Conservation (phyloP, 2,329 filamentous ascomycete genomes). For the Boeremia lycopersici region DNA sequence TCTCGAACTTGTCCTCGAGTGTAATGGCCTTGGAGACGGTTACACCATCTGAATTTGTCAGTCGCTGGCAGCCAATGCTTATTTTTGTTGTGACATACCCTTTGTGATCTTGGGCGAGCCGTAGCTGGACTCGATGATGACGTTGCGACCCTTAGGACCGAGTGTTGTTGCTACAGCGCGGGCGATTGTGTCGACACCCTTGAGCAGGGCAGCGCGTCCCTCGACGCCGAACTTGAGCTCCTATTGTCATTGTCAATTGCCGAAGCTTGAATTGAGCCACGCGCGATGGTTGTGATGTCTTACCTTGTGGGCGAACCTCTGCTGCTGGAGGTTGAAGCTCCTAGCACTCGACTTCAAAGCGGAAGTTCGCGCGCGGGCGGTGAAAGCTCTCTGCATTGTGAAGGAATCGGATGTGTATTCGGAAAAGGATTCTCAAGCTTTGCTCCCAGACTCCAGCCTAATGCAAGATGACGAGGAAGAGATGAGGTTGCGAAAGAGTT, state of each 20-base stretch:
- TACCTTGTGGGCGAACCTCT: conserved; percentile 98
- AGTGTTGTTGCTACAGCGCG: conserved; percentile 95
- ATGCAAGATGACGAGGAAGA: conserved; percentile 43
- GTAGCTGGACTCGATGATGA: conserved; percentile 97
- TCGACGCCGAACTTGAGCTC: conserved; percentile 99
- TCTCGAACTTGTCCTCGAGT: conserved; percentile 99
- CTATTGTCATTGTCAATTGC: conserved; percentile 53
- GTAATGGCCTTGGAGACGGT: conserved; percentile 75
- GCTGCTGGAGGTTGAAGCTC: conserved; percentile 78
- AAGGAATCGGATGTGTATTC: conserved; percentile 26
- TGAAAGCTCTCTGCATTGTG: conserved; percentile 95
- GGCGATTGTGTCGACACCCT: conserved; percentile 95
- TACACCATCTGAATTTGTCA: conserved; percentile 54
- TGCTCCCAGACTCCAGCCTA: conserved; percentile 46
- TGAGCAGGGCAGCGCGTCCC: conserved; percentile 83
- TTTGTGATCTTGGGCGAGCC: conserved; percentile 99
- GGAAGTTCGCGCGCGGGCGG: conserved; percentile 78
- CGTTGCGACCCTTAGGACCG: conserved; percentile 97
- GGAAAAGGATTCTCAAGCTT: conserved; percentile 32
- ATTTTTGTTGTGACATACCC: conserved; percentile 61
- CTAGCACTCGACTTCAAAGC: conserved; percentile 70
- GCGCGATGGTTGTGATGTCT: conserved; percentile 23
- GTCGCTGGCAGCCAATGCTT: conserved; percentile 2
- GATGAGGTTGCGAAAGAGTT: conserved; percentile 24
- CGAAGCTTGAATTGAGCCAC: neutral